These are phyloP conservation scores for Entophlyctis luteolus DNA, from an alignment of 192 early-diverging fungal species.

Conservation along the genomic window DNA sequence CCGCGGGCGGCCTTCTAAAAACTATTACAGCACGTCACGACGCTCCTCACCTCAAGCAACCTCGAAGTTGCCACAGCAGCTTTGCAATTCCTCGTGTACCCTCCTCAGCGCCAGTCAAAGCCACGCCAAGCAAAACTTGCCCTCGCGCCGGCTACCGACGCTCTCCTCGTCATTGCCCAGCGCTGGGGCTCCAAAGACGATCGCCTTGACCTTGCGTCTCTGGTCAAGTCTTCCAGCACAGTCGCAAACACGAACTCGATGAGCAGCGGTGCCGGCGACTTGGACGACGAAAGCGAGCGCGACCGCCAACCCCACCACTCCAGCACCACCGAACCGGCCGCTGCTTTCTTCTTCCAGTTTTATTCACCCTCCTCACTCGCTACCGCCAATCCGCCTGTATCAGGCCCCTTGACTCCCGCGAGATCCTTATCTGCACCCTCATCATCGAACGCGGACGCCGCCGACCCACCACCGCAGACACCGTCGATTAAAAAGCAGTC, in stretches of 20 bases:
- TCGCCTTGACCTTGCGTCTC: conserved; percentile 45
- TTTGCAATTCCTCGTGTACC: conserved; percentile 77
- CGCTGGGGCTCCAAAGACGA: conserved; percentile 58
- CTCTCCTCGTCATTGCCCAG: conserved; percentile 56
- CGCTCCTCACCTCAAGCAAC: conserved; percentile 75
- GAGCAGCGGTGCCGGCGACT: no score
- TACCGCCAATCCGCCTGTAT: background rate
- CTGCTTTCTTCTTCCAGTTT: no score
- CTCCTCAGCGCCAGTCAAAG: conserved; percentile 83
- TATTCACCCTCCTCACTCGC: background rate
- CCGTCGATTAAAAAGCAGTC: background rate
- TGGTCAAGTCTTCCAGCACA: no score
- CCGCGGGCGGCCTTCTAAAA: no score
- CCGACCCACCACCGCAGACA: background rate
- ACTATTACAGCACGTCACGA: conserved; percentile 22
- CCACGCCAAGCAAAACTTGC: conserved; percentile 56
- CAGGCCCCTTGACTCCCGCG: no score
- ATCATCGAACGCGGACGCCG: background rate
- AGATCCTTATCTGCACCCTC: no score
- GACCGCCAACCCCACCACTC: no score
- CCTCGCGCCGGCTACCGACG: conserved; percentile 53
- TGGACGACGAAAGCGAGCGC: no score
- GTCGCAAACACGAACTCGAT: background rate
- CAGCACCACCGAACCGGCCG: no score
- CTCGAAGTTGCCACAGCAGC: conserved; percentile 74